These are phyloP conservation scores for Picochlorum sp. DNA, from an alignment of 139 green algal species.

Conservation along the genomic window DNA sequence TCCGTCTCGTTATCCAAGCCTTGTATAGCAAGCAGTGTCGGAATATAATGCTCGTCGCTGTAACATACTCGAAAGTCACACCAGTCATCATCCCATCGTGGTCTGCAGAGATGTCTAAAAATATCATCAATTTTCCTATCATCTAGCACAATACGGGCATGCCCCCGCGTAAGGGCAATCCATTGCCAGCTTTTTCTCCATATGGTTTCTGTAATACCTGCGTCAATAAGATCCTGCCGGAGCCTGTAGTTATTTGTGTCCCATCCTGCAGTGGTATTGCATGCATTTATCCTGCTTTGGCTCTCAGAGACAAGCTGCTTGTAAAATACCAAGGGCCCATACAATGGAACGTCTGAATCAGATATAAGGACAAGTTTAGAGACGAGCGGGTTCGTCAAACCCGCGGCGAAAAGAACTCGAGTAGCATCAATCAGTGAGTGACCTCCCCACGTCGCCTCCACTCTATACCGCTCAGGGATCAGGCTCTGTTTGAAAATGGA, in stretches of 20 bases:
- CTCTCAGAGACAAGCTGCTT: constrained; percentile 2
- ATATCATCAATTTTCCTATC: constrained; percentile 10
- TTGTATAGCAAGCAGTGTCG: constrained; percentile 22
- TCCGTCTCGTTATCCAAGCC: constrained; percentile 27
- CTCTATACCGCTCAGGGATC: background rate
- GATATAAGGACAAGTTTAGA: constrained; percentile 20
- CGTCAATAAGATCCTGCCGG: background rate
- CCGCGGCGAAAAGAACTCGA: constrained; percentile 18
- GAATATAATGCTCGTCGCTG: constrained; percentile 26
- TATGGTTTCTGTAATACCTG: background rate
- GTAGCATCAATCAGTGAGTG: constrained; percentile 13
- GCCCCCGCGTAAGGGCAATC: constrained; percentile 10
- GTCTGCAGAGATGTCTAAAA: background rate
- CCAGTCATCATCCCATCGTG: background rate
- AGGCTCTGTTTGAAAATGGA: background rate
- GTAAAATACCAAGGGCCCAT: constrained; percentile 2
- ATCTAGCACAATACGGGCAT: constrained; percentile 16
- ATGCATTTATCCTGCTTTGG: constrained; percentile 11
- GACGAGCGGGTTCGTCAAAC: constrained; percentile 16
- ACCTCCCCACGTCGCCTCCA: constrained; percentile 11
- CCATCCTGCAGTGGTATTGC: constrained; percentile 1
- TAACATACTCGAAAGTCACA: constrained; percentile 3
- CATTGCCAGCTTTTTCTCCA: constrained; percentile 27
- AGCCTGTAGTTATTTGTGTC: constrained; percentile 2
- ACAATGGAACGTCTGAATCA: constrained; percentile 12